These are phyloP conservation scores for Pseudonitzschia multiseries DNA, from an alignment of 108 stramenopile genomes.

Conservation along the genomic window DNA sequence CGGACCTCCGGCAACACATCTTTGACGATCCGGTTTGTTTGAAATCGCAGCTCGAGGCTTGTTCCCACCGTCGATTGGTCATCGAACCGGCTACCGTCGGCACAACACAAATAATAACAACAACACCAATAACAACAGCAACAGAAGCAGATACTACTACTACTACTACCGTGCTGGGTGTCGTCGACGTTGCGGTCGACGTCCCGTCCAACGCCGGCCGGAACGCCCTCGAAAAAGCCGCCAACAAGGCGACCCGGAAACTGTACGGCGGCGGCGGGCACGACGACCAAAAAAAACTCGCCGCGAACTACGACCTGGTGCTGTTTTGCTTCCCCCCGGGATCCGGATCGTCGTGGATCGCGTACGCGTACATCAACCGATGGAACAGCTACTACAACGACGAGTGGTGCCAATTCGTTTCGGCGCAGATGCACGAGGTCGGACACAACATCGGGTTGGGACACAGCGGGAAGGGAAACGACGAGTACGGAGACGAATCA, in stretches of 20 bases:
- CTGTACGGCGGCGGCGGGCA: not conserved
- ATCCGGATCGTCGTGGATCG: constrained; percentile 19
- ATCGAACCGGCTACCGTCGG: not conserved
- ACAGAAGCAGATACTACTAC: too few species aligned
- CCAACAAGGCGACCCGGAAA: not conserved
- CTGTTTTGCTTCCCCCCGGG: constrained; percentile 61
- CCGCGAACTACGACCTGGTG: constrained; percentile 39
- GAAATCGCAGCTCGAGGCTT: not conserved
- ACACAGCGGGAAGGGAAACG: not conserved
- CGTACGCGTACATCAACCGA: constrained; percentile 38
- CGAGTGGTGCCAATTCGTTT: constrained; percentile 44
- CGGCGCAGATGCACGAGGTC: constrained; percentile 19
- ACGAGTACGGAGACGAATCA: not conserved
- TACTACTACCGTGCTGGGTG: too few species aligned
- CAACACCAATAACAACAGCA: too few species aligned
- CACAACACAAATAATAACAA: not conserved
- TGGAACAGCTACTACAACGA: constrained; percentile 50
- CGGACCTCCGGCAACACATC: not conserved
- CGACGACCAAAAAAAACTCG: not conserved
- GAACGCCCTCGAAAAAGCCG: too few species aligned
- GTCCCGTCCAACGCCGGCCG: too few species aligned
- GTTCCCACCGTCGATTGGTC: not conserved
- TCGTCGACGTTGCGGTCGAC: too few species aligned
- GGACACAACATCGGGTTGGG: constrained; percentile 6
- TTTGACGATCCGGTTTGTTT: not conserved